Conservation (phyloP, 257 asterid genomes). For the Solanum peruvianum region DNA sequence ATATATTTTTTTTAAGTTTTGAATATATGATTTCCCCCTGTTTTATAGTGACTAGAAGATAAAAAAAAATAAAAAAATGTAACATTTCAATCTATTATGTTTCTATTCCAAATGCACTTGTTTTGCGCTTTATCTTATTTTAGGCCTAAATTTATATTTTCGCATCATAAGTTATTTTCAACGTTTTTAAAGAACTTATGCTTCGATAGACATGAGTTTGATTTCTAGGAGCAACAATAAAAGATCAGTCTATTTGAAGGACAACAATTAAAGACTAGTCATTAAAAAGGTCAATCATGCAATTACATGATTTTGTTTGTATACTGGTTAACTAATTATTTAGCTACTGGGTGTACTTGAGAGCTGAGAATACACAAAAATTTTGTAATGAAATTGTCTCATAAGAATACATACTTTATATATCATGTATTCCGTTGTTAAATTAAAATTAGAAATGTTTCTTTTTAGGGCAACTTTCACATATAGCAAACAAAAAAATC, state of each 20-base stretch:
- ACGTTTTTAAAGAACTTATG: too few species aligned
- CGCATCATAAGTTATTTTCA: too few species aligned
- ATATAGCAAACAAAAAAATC: too few species aligned
- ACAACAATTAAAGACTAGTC: not conserved
- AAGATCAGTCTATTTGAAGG: not conserved
- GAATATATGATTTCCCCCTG: not conserved
- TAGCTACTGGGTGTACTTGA: not conserved
- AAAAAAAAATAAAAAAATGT: not conserved
- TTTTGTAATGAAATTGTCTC: too few species aligned
- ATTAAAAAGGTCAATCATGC: not conserved
- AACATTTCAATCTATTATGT: not conserved
- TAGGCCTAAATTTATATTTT: not conserved
- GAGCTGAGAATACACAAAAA: not conserved
- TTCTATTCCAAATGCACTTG: not conserved
- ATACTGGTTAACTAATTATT: not conserved
- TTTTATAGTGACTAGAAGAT: not conserved
- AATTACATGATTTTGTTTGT: not conserved
- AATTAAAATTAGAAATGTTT: not conserved
- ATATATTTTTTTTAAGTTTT: not conserved
- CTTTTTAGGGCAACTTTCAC: too few species aligned
- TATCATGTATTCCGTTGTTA: too few species aligned
- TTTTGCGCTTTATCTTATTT: not conserved
- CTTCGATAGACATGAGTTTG: not conserved
- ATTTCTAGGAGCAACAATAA: not conserved
- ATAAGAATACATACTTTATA: too few species aligned